phyloP scores from a whole-genome alignment of 108 stramenopile species.

The Hondaea fermentalgiana region DNA sequence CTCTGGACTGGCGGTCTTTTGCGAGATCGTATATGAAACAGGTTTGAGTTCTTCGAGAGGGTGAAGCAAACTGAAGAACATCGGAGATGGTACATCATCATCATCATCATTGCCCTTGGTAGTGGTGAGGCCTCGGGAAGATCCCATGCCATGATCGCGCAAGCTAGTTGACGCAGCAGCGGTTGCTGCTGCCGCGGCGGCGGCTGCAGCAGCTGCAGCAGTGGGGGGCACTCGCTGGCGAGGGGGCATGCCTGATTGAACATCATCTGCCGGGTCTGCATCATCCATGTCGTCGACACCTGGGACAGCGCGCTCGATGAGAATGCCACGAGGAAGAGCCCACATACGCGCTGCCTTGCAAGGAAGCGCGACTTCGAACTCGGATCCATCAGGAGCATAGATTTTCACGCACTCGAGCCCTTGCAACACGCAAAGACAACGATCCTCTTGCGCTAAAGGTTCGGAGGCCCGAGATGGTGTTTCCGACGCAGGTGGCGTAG shows the following conservation, averaged over 20 bases:
- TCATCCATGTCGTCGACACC: not conserved
- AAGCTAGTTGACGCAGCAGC: too few species aligned
- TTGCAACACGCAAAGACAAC: not conserved
- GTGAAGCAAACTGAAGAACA: constrained; percentile 15
- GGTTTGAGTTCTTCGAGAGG: constrained; percentile 18
- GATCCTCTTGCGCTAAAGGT: not conserved
- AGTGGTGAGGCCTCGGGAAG: too few species aligned
- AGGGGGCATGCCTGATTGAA: too few species aligned
- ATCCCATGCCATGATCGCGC: too few species aligned
- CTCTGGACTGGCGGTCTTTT: not conserved
- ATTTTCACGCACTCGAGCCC: constrained; percentile 2
- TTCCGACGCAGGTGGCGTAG: not conserved
- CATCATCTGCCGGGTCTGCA: not conserved
- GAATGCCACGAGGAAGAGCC: not conserved
- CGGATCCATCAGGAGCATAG: constrained; percentile 11
- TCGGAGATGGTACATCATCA: not conserved
- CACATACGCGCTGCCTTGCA: constrained; percentile 11
- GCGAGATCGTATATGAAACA: not conserved
- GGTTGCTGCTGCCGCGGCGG: too few species aligned
- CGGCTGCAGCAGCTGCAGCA: too few species aligned
- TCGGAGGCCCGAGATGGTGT: not conserved
- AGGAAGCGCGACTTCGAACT: not conserved
- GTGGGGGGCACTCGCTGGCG: too few species aligned
- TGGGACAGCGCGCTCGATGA: not conserved
- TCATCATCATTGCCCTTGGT: not conserved